Evolutionary conservation across 768 basidiomycete species (phyloP).

Genomic region (Scleroderma bovista): DNA sequence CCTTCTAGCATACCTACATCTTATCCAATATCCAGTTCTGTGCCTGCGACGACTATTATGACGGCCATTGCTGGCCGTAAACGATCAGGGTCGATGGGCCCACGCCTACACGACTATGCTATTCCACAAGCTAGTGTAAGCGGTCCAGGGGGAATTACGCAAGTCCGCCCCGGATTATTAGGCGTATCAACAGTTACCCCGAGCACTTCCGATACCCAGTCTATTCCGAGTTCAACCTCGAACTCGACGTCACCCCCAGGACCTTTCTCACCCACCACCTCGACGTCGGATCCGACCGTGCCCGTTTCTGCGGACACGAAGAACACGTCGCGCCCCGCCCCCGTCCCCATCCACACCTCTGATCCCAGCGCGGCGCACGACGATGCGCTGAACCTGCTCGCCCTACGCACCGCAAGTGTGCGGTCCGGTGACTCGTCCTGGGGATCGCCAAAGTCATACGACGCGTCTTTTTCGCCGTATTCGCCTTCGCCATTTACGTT

Average conservation of each 20-base stretch:
- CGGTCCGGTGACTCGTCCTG: conserved; percentile 23
- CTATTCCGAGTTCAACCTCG: neutral
- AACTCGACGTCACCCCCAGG: neutral
- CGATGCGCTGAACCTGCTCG: conserved; percentile 24
- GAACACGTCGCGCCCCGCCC: conserved; percentile 12
- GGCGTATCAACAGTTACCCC: conserved; percentile 29
- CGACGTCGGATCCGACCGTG: neutral
- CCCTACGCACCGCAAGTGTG: conserved; percentile 18
- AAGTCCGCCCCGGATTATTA: conserved; percentile 55
- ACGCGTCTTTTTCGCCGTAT: conserved; percentile 18
- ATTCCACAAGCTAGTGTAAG: conserved; percentile 34
- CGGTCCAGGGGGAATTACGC: conserved; percentile 41
- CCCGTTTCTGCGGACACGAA: neutral
- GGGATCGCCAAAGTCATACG: conserved; percentile 28
- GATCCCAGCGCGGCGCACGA: conserved; percentile 12
- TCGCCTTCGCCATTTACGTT: conserved; percentile 12
- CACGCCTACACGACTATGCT: conserved; percentile 63
- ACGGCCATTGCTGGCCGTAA: conserved; percentile 14
- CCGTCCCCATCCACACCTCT: conserved; percentile 34
- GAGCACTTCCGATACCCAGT: neutral
- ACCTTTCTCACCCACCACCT: neutral
- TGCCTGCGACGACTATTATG: conserved; percentile 36
- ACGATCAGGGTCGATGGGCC: conserved; percentile 37
- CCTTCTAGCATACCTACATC: conserved; percentile 13
- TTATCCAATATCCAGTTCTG: conserved; percentile 45